Evolutionary conservation across 495 filamentous ascomycete species (phyloP).

Genomic region (Talaromyces borbonicus): DNA sequence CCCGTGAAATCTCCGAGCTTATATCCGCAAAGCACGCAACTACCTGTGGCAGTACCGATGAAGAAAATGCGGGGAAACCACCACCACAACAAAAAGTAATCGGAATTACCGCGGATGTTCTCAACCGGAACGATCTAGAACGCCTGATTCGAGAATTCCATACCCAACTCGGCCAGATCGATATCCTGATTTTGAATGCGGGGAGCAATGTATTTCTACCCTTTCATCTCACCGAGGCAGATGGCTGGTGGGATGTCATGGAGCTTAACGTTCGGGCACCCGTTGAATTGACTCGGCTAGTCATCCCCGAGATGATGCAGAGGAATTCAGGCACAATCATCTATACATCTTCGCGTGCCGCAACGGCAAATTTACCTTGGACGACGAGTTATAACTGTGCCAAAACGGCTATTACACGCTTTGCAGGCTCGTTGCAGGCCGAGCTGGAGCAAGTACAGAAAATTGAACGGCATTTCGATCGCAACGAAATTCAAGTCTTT

Average conservation of each 20-base stretch:
- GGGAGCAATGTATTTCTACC: constrained; percentile 1
- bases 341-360: constrained; percentile 1
- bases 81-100: not conserved
- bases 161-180: not conserved
- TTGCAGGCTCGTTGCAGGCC: not conserved
- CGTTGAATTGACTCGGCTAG: constrained; percentile 1
- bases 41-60: too few species aligned
- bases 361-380: constrained; percentile 1
- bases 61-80: not conserved
- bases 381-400: constrained; percentile 4
- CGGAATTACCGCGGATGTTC: constrained; percentile 2
- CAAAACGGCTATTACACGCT: constrained; percentile 2
- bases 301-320: not conserved
- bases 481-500: not conserved
- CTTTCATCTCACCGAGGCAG: constrained; percentile 2
- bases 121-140: not conserved
- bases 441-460: not conserved
- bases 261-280: constrained; percentile 3
- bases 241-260: constrained; percentile 4
- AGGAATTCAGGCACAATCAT: constrained; percentile 1
- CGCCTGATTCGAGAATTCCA: constrained; percentile 5
- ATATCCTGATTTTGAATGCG: constrained; percentile 5
- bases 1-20: not conserved
- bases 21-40: not conserved
- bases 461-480: not conserved